phyloP scores from a whole-genome alignment of 129 eudicot genomes.

The Arctium minus region DNA sequence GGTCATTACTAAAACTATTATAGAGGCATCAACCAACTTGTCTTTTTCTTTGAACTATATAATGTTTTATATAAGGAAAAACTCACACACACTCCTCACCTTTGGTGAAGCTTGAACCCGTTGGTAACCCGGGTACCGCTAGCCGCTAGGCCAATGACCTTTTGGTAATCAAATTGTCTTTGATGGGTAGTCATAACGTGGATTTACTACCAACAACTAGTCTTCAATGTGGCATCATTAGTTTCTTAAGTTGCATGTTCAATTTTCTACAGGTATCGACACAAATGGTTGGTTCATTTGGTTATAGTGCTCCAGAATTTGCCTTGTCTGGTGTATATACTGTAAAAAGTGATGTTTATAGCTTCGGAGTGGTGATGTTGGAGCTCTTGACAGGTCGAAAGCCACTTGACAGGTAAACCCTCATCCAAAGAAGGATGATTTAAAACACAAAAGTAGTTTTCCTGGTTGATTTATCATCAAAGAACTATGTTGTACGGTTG shows the following conservation, averaged over 20 bases:
- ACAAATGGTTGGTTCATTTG: slow-evolving; percentile 90
- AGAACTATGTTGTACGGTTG: background rate
- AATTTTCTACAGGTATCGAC: slow-evolving; percentile 54
- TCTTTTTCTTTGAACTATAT: background rate
- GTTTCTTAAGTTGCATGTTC: background rate
- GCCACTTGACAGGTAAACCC: slow-evolving; percentile 88
- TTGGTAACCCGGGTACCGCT: background rate
- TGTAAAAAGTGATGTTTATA: slow-evolving; percentile 88
- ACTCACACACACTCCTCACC: background rate
- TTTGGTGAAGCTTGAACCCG: too few species aligned
- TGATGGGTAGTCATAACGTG: background rate
- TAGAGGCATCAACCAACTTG: background rate
- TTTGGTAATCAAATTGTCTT: background rate
- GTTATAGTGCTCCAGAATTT: slow-evolving; percentile 97
- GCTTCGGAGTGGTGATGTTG: slow-evolving; percentile 98
- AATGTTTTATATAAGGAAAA: background rate
- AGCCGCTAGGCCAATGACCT: background rate
- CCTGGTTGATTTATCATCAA: background rate
- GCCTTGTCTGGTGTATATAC: slow-evolving; percentile 92
- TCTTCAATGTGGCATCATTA: background rate
- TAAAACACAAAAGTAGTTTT: background rate
- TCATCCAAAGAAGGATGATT: background rate
- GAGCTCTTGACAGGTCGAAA: slow-evolving; percentile 90
- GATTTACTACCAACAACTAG: background rate
- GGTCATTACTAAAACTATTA: background rate